Evolutionary conservation across 192 early-diverging fungal species (phyloP).

Genomic region (Diversispora epigaea): DNA sequence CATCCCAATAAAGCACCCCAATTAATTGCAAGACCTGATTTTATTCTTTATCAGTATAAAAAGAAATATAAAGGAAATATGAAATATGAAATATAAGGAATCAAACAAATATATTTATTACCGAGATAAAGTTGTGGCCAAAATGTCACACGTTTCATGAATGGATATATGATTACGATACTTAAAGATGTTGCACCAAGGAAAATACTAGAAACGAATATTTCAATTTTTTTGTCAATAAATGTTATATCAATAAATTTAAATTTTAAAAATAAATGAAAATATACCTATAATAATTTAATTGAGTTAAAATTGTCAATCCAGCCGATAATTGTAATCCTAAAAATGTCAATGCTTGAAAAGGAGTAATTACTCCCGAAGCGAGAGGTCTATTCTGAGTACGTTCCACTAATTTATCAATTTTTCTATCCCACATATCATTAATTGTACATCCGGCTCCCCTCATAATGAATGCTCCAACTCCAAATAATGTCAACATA

Average conservation of each 20-base stretch:
- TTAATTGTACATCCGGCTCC: constrained; percentile 97
- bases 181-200: constrained; percentile 80
- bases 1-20: constrained; percentile 91
- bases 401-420: constrained; percentile 83
- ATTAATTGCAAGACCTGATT: constrained; percentile 78
- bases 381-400: constrained; percentile 84
- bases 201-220: constrained; percentile 55
- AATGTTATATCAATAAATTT: not conserved
- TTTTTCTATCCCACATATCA: constrained; percentile 92
- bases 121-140: constrained; percentile 92
- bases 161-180: constrained; percentile 78
- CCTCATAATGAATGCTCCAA: constrained; percentile 87
- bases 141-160: constrained; percentile 95
- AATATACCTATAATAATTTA: constrained; percentile 78
- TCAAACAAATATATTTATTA: not conserved
- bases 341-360: constrained; percentile 74
- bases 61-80: not conserved
- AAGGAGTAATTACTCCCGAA: constrained; percentile 65
- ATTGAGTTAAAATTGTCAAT: constrained; percentile 81
- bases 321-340: constrained; percentile 77
- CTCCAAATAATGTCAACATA: constrained; percentile 78
- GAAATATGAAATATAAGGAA: not conserved
- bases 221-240: not conserved
- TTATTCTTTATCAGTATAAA: not conserved
- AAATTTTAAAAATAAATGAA: no score